phyloP scores from a whole-genome alignment of 208 protist genomes.

The Histomonas meleagridis region DNA sequence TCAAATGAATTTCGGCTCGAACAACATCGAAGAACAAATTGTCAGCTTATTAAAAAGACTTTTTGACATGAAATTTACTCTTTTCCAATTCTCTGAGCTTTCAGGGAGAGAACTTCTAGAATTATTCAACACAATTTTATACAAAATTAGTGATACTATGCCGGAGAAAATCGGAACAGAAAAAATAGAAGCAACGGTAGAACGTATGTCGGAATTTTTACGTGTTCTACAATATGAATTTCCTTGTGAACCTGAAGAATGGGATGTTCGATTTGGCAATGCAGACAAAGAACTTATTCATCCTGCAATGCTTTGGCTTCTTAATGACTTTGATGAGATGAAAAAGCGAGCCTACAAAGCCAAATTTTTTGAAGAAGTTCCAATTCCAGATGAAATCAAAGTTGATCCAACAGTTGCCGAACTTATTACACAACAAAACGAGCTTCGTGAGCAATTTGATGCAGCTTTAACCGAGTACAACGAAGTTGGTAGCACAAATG shows the following conservation, averaged over 20 bases:
- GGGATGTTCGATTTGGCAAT: not conserved
- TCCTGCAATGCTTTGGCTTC: not conserved
- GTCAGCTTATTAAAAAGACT: not conserved
- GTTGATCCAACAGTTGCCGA: constrained; percentile 5
- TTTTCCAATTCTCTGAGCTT: not conserved
- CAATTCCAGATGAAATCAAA: not conserved
- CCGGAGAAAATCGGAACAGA: constrained; percentile 31
- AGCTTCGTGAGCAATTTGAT: not conserved
- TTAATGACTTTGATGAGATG: constrained; percentile 4
- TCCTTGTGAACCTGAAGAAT: not conserved
- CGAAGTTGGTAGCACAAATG: not conserved
- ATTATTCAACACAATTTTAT: not conserved
- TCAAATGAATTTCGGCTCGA: too few species aligned
- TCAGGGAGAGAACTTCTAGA: not conserved
- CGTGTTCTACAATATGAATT: not conserved
- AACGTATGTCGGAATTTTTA: not conserved
- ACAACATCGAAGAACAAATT: constrained; percentile 25
- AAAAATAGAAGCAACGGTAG: constrained; percentile 16
- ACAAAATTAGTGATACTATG: not conserved
- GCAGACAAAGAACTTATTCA: not conserved
- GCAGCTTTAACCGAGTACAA: not conserved
- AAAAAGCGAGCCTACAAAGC: not conserved
- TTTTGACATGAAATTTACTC: not conserved
- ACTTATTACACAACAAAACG: not conserved
- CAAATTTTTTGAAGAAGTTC: not conserved